Percentiles rank a stretch among this genome's conserved stretches.
phyloP scores from a whole-genome alignment of 805 yeast species.

The Ogataea wickerhamii region DNA sequence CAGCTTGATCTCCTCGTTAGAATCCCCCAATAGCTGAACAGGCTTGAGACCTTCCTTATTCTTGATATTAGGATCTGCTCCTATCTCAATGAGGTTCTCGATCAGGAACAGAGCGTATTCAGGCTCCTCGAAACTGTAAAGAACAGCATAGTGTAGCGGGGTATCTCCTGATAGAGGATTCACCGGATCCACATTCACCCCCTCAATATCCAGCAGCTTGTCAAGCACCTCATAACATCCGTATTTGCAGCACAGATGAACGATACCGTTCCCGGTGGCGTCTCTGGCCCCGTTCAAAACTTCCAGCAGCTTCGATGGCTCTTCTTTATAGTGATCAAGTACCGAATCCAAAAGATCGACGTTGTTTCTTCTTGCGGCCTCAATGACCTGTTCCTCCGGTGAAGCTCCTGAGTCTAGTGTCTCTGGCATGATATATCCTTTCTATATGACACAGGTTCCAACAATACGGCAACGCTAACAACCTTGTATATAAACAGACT shows the following conservation, averaged over 20 bases:
- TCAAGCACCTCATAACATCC: conserved; percentile 90
- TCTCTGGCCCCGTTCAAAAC: conserved; percentile 69
- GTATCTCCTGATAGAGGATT: conserved; percentile 76
- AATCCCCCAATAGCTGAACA: conserved; percentile 54
- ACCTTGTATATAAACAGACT: too few relatives aligned
- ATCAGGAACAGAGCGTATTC: conserved; percentile 78
- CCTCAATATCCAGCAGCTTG: conserved; percentile 76
- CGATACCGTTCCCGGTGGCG: conserved; percentile 73
- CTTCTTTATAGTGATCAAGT: conserved; percentile 32
- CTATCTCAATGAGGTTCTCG: conserved; percentile 85
- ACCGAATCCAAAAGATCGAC: conserved; percentile 64
- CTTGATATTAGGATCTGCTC: conserved; percentile 69
- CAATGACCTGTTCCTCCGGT: conserved; percentile 72
- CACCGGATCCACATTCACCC: conserved; percentile 82
- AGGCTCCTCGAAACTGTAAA: conserved; percentile 72
- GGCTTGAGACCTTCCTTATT: conserved; percentile 71
- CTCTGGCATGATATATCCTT: conserved; percentile 6
- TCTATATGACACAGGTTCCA: too few relatives aligned
- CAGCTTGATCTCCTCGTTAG: conserved; percentile 54
- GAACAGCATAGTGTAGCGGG: conserved; percentile 84
- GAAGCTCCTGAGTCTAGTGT: conserved; percentile 56
- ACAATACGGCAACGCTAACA: too few relatives aligned
- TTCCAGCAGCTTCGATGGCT: conserved; percentile 37
- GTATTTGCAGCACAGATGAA: conserved; percentile 75
- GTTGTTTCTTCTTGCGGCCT: conserved; percentile 86